Evolutionary conservation across 768 basidiomycete genomes (phyloP).

Genomic region (Boletus fagicola): DNA sequence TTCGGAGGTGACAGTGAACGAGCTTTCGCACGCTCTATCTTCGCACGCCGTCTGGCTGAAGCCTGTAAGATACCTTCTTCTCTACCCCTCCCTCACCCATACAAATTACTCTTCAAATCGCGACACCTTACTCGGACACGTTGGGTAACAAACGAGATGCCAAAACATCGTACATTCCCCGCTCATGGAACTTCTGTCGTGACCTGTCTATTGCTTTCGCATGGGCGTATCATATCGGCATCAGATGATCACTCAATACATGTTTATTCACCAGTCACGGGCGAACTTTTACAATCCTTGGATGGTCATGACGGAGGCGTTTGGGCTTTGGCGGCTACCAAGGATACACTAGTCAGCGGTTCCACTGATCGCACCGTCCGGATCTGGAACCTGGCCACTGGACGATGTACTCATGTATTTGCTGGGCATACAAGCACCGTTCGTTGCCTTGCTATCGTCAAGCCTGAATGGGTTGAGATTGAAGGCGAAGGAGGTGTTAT

Average conservation of each 20-base stretch:
- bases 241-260: constrained; percentile 98
- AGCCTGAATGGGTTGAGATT: constrained; percentile 82
- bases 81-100: constrained; percentile 79
- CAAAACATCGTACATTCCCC: constrained; percentile 77
- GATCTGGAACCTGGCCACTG: constrained; percentile 82
- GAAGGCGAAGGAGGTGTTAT: constrained; percentile 61
- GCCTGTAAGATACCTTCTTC: constrained; percentile 39
- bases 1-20: constrained; percentile 84
- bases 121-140: constrained; percentile 75
- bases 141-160: constrained; percentile 74
- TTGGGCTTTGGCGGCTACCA: constrained; percentile 91
- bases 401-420: constrained; percentile 88
- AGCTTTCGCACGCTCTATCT: constrained; percentile 71
- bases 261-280: constrained; percentile 86
- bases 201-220: constrained; percentile 93
- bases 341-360: constrained; percentile 85
- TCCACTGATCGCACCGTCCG: constrained; percentile 92
- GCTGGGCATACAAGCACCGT: constrained; percentile 97
- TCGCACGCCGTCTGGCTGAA: constrained; percentile 53
- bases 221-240: constrained; percentile 92
- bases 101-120: constrained; percentile 91
- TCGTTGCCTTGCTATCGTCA: constrained; percentile 92
- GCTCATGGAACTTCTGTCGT: constrained; percentile 91
- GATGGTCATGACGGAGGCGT: constrained; percentile 95
- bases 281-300: constrained; percentile 68